Evolutionary conservation across 1,284 basidiomycete genomes (phyloP).

Genomic region (Sanghuangporus weigelae): DNA sequence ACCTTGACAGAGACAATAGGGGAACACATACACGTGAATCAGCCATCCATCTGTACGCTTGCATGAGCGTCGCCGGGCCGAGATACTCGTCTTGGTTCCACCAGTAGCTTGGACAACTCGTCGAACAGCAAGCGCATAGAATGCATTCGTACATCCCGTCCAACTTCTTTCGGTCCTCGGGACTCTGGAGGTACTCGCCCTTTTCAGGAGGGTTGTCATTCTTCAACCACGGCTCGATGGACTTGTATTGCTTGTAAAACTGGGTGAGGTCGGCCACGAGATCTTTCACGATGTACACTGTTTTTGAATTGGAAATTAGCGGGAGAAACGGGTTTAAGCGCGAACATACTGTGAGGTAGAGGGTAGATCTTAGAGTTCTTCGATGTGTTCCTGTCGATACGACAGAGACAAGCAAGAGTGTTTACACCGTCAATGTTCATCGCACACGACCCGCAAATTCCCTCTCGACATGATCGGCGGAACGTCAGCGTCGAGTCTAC

Average conservation of each 20-base stretch:
- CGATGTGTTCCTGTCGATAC: constrained; percentile 75
- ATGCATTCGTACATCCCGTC: constrained; percentile 98
- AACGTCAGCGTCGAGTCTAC: constrained; percentile 95
- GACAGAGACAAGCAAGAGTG: constrained; percentile 95
- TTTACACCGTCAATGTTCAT: constrained; percentile 99
- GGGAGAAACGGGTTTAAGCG: background rate
- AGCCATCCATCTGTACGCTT: constrained; percentile 96
- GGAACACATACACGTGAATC: constrained; percentile 74
- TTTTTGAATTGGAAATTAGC: background rate
- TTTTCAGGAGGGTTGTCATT: constrained; percentile 85
- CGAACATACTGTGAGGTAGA: constrained; percentile 87
- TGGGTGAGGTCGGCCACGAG: constrained; percentile 87
- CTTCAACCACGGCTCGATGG: constrained; percentile 93
- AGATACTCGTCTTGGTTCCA: constrained; percentile 99
- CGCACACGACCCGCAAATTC: constrained; percentile 97
- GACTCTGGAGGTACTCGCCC: constrained; percentile 84
- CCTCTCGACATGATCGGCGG: constrained; percentile 94
- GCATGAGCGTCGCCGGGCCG: constrained; percentile 95
- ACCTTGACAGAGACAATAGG: background rate
- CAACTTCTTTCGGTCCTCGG: constrained; percentile 90
- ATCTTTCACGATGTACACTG: constrained; percentile 99
- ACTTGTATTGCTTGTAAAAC: constrained; percentile 99
- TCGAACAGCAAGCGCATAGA: constrained; percentile 93
- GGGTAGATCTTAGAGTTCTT: constrained; percentile 94
- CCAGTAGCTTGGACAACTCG: constrained; percentile 96